These are phyloP conservation scores for Myxozyma neotropica DNA, from an alignment of 805 yeast species.

Conservation along the genomic window DNA sequence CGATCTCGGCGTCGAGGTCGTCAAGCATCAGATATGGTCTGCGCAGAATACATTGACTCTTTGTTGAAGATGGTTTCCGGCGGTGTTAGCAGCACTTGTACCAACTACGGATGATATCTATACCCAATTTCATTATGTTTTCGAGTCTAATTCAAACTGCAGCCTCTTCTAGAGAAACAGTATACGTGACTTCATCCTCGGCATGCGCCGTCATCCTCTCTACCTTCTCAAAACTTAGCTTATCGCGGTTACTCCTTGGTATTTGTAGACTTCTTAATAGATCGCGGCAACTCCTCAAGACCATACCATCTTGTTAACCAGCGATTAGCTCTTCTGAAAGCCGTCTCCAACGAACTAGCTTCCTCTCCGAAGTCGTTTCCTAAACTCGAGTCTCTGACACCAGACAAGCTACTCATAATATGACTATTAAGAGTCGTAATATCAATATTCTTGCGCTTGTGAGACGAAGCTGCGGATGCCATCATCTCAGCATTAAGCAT, in stretches of 20 bases:
- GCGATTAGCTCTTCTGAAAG: constrained; percentile 37
- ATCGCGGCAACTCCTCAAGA: background rate
- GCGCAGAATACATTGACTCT: constrained; percentile 94
- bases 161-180: too few relatives aligned
- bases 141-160: too few relatives aligned
- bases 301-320: constrained; percentile 38
- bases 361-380: constrained; percentile 41
- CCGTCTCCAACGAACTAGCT: constrained; percentile 29
- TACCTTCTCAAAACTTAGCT: too few relatives aligned
- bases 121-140: too few relatives aligned
- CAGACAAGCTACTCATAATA: constrained; percentile 20
- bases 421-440: constrained; percentile 24
- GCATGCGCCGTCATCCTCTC: too few relatives aligned
- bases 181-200: too few relatives aligned
- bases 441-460: constrained; percentile 30
- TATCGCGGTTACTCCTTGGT: background rate
- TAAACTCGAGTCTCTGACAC: constrained; percentile 20
- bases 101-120: too few relatives aligned
- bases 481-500: constrained; percentile 29
- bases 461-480: constrained; percentile 34
- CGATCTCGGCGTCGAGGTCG: constrained; percentile 87
- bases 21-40: constrained; percentile 98
- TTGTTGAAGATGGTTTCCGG: constrained; percentile 88
- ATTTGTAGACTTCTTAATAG: background rate
- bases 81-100: constrained; percentile 92